Percentiles rank a stretch among this genome's conserved stretches.
These are phyloP conservation scores for Kazachstania psychrophila DNA, from an alignment of 805 yeast genomes.

Conservation along the genomic window DNA sequence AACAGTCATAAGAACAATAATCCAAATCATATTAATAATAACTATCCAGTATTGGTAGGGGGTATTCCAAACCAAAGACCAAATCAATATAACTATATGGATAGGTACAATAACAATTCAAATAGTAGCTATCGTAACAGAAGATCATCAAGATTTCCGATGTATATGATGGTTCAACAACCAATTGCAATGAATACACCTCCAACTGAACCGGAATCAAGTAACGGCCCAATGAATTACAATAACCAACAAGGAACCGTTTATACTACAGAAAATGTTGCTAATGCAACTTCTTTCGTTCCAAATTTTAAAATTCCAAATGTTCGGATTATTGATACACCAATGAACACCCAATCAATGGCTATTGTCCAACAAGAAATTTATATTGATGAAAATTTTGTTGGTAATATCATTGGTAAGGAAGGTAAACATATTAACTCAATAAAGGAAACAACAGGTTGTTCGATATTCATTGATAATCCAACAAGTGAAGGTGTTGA, in stretches of 20 bases:
- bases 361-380: conserved; percentile 52
- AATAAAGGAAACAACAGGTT: conserved; percentile 64
- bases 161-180: conserved; percentile 8
- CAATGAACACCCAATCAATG: conserved; percentile 21
- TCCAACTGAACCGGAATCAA: conserved; percentile 2
- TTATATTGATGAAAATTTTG: conserved; percentile 65
- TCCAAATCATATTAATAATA: not conserved
- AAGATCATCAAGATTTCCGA: conserved; percentile 12
- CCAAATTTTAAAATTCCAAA: conserved; percentile 22
- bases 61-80: conserved; percentile 14
- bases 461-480: conserved; percentile 62
- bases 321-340: conserved; percentile 18
- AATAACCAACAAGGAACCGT: conserved; percentile 4
- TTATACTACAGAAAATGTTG: conserved; percentile 22
- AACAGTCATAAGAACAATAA: conserved; percentile 5
- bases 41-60: conserved; percentile 3
- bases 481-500: conserved; percentile 46
- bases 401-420: conserved; percentile 80
- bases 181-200: not conserved
- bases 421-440: conserved; percentile 77
- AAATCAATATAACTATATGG: conserved; percentile 22
- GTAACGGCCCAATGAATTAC: no score
- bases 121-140: conserved; percentile 8
- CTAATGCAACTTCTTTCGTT: conserved; percentile 21
- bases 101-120: conserved; percentile 11